Conservation (phyloP, 345 rosid genomes). For the Eucalyptus shirleyi region DNA sequence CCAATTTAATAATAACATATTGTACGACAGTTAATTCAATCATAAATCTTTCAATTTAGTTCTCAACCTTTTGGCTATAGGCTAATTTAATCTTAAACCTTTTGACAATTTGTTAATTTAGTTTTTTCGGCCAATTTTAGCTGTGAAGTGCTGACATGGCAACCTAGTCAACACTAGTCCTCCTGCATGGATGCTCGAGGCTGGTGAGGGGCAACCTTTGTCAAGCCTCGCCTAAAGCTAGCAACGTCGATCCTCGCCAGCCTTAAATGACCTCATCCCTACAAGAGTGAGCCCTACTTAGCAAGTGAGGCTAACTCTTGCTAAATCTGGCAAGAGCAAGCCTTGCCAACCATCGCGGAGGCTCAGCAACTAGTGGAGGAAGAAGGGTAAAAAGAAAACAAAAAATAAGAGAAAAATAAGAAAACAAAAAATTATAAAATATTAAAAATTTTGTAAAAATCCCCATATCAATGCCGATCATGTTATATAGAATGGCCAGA, state of each 20-base stretch:
- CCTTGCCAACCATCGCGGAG: accelerated
- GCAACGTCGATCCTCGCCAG: accelerated
- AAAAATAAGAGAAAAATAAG: too few species aligned
- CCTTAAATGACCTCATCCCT: too few species aligned
- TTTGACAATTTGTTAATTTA: too few species aligned
- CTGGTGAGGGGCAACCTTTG: too few species aligned
- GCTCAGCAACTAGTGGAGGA: accelerated
- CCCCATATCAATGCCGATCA: accelerated
- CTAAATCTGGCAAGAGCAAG: too few species aligned
- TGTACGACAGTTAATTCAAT: accelerated
- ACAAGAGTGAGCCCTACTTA: accelerated
- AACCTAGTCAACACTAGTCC: too few species aligned
- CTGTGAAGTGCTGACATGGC: accelerated
- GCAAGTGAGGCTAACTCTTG: too few species aligned
- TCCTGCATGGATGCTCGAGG: accelerated
- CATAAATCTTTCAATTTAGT: accelerated
- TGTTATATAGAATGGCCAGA: accelerated
- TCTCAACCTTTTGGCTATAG: accelerated
- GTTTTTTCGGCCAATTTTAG: accelerated
- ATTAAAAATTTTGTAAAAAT: too few species aligned
- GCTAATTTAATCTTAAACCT: too few species aligned
- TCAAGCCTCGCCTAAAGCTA: accelerated
- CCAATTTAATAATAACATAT: too few species aligned
- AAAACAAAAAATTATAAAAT: too few species aligned
- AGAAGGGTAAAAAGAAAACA: too few species aligned